Evolutionary conservation across 2,329 filamentous ascomycete species (phyloP).

Genomic region (Aspergillus oerlinghausenensis): DNA sequence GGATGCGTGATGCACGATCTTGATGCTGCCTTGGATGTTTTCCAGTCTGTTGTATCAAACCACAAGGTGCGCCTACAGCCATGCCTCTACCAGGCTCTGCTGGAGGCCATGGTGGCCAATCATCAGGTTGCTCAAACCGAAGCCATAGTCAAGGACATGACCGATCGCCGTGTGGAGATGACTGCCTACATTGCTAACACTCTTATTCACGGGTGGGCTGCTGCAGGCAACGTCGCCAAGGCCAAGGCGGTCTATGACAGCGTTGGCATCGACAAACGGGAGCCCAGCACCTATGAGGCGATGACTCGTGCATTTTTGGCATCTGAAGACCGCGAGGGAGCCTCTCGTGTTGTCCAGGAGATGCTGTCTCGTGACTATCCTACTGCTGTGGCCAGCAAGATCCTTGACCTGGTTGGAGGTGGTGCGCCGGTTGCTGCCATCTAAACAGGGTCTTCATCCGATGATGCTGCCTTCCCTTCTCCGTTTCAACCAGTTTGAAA

Average conservation of each 20-base stretch:
- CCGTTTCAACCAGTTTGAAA: slow-evolving; percentile 3
- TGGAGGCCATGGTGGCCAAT: slow-evolving; percentile 95
- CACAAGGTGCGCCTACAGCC: slow-evolving; percentile 66
- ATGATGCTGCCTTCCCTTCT: slow-evolving; percentile 10
- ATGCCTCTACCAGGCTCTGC: slow-evolving; percentile 92
- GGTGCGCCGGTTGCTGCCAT: slow-evolving; percentile 20
- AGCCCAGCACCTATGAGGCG: slow-evolving; percentile 97
- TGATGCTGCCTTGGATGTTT: slow-evolving; percentile 72
- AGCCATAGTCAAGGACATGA: slow-evolving; percentile 71
- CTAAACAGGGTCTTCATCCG: slow-evolving; percentile 15
- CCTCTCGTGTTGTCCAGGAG: slow-evolving; percentile 77
- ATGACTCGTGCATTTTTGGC: slow-evolving; percentile 94
- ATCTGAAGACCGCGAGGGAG: slow-evolving; percentile 71
- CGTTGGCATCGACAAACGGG: slow-evolving; percentile 73
- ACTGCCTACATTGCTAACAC: slow-evolving; percentile 98
- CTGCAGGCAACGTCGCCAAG: slow-evolving; percentile 73
- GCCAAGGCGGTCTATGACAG: slow-evolving; percentile 73
- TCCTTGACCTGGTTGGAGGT: slow-evolving; percentile 74
- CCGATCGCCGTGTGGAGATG: slow-evolving; percentile 67
- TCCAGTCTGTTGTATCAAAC: slow-evolving; percentile 72
- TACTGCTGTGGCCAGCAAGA: slow-evolving; percentile 85
- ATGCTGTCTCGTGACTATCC: slow-evolving; percentile 90
- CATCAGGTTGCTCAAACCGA: slow-evolving; percentile 75
- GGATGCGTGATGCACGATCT: slow-evolving; percentile 93
- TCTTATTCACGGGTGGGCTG: slow-evolving; percentile 93